Evolutionary conservation across 371 early-diverging fungal species (phyloP).

Genomic region (Apophysomyces elegans): DNA sequence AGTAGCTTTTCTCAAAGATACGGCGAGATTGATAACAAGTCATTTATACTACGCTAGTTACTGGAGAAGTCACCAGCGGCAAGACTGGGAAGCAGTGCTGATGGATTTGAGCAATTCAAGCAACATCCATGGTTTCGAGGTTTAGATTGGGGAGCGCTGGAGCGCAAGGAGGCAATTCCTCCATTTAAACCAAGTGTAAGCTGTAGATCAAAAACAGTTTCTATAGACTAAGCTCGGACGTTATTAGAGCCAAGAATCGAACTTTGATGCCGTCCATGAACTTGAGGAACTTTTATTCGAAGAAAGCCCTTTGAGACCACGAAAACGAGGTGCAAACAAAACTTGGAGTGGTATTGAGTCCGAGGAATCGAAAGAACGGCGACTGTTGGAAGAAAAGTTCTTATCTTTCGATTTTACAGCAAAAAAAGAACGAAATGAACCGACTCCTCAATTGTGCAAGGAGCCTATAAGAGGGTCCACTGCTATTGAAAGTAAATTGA

Average conservation of each 20-base stretch:
- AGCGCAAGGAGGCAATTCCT: constrained; percentile 55
- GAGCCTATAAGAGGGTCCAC: not conserved
- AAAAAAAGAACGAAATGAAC: not conserved
- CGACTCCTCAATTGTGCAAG: not conserved
- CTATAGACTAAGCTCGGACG: constrained; percentile 14
- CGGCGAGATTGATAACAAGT: not conserved
- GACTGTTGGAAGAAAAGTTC: constrained; percentile 34
- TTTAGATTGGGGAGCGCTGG: constrained; percentile 63
- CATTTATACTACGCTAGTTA: constrained; percentile 38
- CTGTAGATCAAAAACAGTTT: constrained; percentile 4
- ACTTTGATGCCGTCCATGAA: constrained; percentile 95
- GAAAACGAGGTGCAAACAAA: not conserved
- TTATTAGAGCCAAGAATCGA: constrained; percentile 42
- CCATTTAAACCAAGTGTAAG: constrained; percentile 57
- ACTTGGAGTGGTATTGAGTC: constrained; percentile 22
- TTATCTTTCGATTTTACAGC: constrained; percentile 12
- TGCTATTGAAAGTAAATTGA: constrained; percentile 12
- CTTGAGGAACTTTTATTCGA: constrained; percentile 92
- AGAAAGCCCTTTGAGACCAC: constrained; percentile 76
- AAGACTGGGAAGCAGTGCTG: constrained; percentile 55
- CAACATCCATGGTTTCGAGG: constrained; percentile 65
- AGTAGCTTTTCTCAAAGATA: no score
- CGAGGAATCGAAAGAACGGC: constrained; percentile 31
- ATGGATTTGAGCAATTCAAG: constrained; percentile 58
- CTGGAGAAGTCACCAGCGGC: constrained; percentile 61